Evolutionary conservation across 1,139 yeast genomes (phyloP), one percentile per base, ranked within the genome.

Genomic region (Taiozyma sp.): DNA sequence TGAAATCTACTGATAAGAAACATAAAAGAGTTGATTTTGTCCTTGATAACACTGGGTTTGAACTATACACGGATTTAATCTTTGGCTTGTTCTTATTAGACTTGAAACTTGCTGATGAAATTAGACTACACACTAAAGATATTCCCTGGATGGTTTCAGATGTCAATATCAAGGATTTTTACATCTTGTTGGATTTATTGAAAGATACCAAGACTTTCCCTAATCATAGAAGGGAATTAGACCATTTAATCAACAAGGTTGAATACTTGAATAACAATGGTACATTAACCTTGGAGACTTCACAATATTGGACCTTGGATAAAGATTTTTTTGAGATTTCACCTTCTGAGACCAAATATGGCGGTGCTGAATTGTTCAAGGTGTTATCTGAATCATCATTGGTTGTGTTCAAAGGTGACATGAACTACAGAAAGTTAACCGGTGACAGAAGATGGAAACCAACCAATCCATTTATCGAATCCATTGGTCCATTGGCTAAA

Each of bases 121-220:
- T 93, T 53, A 85, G 83, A 29, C 74, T 95, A 57, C 99, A 95
- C 68, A 90, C 96, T 58, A 93, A 93, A 69, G 81, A 83, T 52
- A 78, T 89, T 56, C 98, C 99, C 42, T 93, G 98, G 96, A 91
- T 93, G 83, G 99, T 93, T 22, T 88, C 97, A 61, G 99, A 93
- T 67, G 95, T 95, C 14, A 82, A 90, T 80, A 80, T 88, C 28
- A 82, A 83, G 59, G 99, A 93, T 68, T 81, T 88, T 57, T 74
- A 75, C 45, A 69, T 76, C 43, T 72, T 90, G 51, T 63, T 89
- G 35, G 62, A 70, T 35, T 89, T 88, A 61, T 73, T 93, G 60
- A 64, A 63, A 22, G 80, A 84, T 60, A 60, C 71, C 5, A 52
- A 66, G 6, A 75, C 82, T 56, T 89, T 86, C 70, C 72, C 74